These are phyloP conservation scores for Citropsis articulata DNA, from an alignment of 345 rosid species.

Conservation along the genomic window DNA sequence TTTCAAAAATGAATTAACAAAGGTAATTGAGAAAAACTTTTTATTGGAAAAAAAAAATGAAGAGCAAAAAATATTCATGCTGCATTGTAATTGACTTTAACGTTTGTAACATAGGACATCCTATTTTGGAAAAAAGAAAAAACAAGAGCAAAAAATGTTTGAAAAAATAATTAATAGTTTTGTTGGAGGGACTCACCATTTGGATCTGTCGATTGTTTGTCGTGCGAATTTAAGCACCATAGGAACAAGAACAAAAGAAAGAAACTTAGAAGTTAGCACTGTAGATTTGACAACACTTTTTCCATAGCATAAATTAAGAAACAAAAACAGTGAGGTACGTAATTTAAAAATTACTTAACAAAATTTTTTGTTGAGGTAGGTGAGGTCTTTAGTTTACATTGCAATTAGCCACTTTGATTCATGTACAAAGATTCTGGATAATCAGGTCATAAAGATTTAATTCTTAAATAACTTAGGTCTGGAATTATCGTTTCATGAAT, in stretches of 20 bases:
- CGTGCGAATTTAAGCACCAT: background rate
- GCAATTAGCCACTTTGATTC: no score
- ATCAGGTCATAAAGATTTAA: background rate
- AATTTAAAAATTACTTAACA: no score
- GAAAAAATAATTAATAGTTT: background rate
- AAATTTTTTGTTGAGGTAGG: no score
- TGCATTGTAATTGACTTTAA: no score
- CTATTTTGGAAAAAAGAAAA: no score
- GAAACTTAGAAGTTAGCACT: background rate
- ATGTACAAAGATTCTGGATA: background rate
- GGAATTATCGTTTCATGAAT: background rate
- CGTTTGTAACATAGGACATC: no score
- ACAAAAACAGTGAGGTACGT: background rate
- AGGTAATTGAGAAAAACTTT: background rate
- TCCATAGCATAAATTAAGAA: background rate
- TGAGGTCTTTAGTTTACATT: no score
- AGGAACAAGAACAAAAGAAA: background rate
- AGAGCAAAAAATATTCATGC: no score
- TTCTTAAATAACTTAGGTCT: background rate
- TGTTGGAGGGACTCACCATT: constrained; percentile 27
- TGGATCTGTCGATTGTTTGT: constrained; percentile 27
- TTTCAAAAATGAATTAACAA: background rate
- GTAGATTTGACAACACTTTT: background rate
- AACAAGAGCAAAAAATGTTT: background rate
- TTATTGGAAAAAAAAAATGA: no score